Percentiles rank a stretch among this genome's conserved stretches.
These are phyloP conservation scores for Tritrichomonas musculus DNA, from an alignment of 208 protist genomes.

Conservation along the genomic window DNA sequence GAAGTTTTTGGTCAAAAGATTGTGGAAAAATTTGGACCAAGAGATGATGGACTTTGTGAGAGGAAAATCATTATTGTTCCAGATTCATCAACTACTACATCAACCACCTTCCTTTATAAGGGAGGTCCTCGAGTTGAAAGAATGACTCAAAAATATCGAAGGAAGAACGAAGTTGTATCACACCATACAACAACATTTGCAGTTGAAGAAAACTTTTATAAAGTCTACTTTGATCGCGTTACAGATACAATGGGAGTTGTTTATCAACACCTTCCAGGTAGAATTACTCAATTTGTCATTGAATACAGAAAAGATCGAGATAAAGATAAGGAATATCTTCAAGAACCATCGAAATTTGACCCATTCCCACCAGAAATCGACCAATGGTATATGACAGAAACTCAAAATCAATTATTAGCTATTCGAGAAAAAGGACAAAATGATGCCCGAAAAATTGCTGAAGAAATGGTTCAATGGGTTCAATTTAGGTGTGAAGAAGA, in stretches of 20 bases:
- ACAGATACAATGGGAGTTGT: neutral
- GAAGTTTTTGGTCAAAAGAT: constrained; percentile 13
- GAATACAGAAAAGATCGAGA: neutral
- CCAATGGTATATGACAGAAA: neutral
- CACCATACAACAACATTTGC: constrained; percentile 15
- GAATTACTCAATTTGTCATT: neutral
- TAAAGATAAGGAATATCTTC: neutral
- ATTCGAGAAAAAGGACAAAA: neutral
- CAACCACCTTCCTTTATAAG: neutral
- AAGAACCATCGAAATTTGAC: neutral
- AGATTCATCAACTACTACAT: neutral
- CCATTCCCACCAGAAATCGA: neutral
- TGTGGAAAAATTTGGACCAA: neutral
- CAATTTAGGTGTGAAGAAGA: constrained; percentile 12
- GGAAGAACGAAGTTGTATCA: neutral
- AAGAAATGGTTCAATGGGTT: constrained; percentile 28
- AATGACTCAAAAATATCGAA: neutral
- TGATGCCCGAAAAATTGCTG: neutral
- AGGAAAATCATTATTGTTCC: constrained; percentile 2
- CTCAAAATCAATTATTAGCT: neutral
- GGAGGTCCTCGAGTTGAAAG: neutral
- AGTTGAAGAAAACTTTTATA: neutral
- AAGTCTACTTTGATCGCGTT: neutral
- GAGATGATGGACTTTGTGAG: constrained; percentile 23
- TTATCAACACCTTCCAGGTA: neutral